These are phyloP conservation scores for Populus alba DNA, from an alignment of 345 rosid species.

Conservation along the genomic window DNA sequence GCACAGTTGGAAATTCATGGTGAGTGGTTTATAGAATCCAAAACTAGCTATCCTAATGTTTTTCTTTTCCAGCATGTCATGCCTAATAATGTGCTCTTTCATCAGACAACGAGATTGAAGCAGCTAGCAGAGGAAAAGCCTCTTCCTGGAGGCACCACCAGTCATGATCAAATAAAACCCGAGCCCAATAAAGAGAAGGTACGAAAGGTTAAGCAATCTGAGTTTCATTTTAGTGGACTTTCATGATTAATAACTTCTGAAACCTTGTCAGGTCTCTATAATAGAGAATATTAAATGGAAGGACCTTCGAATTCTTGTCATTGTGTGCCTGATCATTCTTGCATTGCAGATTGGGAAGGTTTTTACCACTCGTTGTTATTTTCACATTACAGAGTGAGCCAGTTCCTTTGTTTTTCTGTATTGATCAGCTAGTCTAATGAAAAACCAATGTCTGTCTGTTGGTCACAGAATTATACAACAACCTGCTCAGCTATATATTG, in stretches of 20 bases:
- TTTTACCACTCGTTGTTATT: neutral
- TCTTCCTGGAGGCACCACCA: slow-evolving; percentile 18
- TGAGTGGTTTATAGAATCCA: neutral
- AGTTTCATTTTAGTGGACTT: neutral
- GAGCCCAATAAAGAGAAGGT: slow-evolving; percentile 22
- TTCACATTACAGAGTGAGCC: neutral
- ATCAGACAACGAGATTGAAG: slow-evolving; percentile 22
- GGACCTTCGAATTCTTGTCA: slow-evolving; percentile 40
- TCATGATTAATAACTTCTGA: neutral
- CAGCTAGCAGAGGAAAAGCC: slow-evolving; percentile 25
- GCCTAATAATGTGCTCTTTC: neutral
- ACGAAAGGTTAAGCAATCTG: neutral
- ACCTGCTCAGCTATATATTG: slow-evolving; percentile 64
- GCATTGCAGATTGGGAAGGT: slow-evolving; percentile 45
- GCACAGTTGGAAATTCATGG: slow-evolving; percentile 1
- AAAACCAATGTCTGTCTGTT: slow-evolving; percentile 7
- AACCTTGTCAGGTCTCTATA: slow-evolving; percentile 34
- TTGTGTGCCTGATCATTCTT: slow-evolving; percentile 40
- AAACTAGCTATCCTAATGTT: too few species aligned
- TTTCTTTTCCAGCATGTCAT: neutral
- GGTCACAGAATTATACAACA: slow-evolving; percentile 47
- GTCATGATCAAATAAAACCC: slow-evolving; percentile 3
- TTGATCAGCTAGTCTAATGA: slow-evolving; percentile 8
- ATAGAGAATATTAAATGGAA: slow-evolving; percentile 43
- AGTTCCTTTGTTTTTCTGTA: neutral